Evolutionary conservation across 129 eudicot species (phyloP), one percentile per base, ranked within the genome.

Genomic region (Gnaphalium uliginosum): DNA sequence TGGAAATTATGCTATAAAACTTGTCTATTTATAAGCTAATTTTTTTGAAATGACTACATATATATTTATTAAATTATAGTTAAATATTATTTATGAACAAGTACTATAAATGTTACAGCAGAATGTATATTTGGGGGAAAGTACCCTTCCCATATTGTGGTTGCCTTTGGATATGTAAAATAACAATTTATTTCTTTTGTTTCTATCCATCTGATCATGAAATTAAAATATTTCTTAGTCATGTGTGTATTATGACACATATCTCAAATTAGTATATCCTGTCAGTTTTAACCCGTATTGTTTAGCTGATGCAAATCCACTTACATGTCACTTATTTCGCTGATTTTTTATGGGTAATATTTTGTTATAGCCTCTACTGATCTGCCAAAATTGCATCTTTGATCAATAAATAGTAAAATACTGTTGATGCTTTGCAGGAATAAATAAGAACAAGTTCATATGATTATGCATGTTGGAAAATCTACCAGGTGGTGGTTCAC

Each of bases 1-100:
- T 71, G 72, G 41, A 19, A 61, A 61, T 48, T 48, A 48, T 71
- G 71, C 39, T 51, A 32, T 27, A 32, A 70, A 32, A 29, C 66
- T 48, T 22, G 65, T 61, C 72, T 70, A 70, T 78, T 78, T 78
- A 78, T 78, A 78, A 61, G 82, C 82, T 61, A 48, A 71, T 26
- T 59, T 9, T 33, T 78, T 71, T 48, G 75, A 61, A 48, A 69
- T 46, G 66, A 32, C 37, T n/a, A 51, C 66, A 23, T 62, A 48
- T 62, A 71, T 22, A 21, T 30, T 21, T 21, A 32, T 46, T 60
- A 30, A 21, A 15, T 46, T 78, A 61, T 78, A 65, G 66, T 78
- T 69, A 10, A 26, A 70, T 78, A 54, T 27, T 48, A 48, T 78
- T 21, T 30, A 70, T 78, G 76, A 43, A 29, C 69, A 68, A 78